Percentiles rank a stretch among this genome's conserved stretches.
Evolutionary conservation across 148 eudicot species (phyloP).

Genomic region (Pharnaceum exiguum): DNA sequence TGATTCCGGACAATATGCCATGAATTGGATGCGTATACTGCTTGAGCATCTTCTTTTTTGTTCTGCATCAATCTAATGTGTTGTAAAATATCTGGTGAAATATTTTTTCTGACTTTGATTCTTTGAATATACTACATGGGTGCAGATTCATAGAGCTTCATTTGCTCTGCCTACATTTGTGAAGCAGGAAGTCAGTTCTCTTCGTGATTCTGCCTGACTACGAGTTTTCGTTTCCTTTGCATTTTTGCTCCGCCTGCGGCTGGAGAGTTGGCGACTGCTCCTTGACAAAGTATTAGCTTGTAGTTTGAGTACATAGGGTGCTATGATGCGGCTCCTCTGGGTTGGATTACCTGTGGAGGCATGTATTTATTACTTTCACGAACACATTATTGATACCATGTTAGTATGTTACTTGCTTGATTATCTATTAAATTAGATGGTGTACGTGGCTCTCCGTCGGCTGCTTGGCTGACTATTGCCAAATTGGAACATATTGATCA

Average conservation of each 20-base stretch:
- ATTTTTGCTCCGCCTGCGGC: no score
- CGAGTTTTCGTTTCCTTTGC: no score
- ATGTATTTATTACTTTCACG: not conserved
- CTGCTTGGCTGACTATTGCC: no score
- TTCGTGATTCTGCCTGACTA: slow-evolving; percentile 28
- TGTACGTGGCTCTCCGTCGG: not conserved
- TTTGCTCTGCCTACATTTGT: slow-evolving; percentile 81
- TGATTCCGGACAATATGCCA: no score
- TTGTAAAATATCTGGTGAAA: no score
- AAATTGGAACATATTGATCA: no score
- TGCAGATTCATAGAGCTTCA: slow-evolving; percentile 83
- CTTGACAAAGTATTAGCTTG: not conserved
- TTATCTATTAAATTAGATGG: not conserved
- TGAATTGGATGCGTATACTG: no score
- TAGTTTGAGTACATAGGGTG: slow-evolving; percentile 12
- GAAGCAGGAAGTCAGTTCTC: slow-evolving; percentile 60
- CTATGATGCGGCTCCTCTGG: not conserved
- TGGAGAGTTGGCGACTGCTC: no score
- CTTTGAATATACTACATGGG: not conserved
- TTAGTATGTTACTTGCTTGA: not conserved
- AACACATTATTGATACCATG: slow-evolving; percentile 4
- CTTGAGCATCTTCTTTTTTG: no score
- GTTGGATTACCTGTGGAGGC: not conserved
- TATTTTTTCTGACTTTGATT: no score
- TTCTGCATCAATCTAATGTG: not conserved